Conservation (phyloP, 2,329 filamentous ascomycete genomes). For the Byssochlamys sp. region DNA sequence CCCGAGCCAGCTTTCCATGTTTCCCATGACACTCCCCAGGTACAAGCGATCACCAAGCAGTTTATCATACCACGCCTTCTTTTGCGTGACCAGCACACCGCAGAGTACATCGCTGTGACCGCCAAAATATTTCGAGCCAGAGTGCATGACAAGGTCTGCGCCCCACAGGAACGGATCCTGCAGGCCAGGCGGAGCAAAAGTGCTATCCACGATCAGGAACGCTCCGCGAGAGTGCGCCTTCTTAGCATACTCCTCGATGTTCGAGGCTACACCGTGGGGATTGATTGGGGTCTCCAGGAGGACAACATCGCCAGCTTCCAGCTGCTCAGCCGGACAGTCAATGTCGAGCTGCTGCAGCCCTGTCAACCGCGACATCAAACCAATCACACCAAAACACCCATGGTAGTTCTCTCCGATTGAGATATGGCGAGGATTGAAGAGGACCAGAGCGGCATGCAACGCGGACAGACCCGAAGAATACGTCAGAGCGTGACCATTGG, state of each 20-base stretch:
- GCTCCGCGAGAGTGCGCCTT: conserved; percentile 65
- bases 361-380: conserved; percentile 63
- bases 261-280: conserved; percentile 70
- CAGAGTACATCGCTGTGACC: conserved; percentile 91
- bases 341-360: conserved; percentile 65
- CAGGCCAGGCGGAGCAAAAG: conserved; percentile 82
- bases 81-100: conserved; percentile 63
- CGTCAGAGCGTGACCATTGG: conserved; percentile 57
- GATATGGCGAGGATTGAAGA: conserved; percentile 70
- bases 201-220: conserved; percentile 74
- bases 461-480: conserved; percentile 80
- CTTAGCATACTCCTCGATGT: conserved; percentile 61
- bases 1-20: conserved; percentile 83
- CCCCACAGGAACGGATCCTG: conserved; percentile 75
- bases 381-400: conserved; percentile 79
- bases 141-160: conserved; percentile 83
- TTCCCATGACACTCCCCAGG: conserved; percentile 77
- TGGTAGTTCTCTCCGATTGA: conserved; percentile 83
- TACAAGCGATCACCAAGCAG: conserved; percentile 62
- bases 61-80: conserved; percentile 48
- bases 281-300: conserved; percentile 92
- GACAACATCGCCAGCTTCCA: conserved; percentile 71
- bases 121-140: conserved; percentile 89
- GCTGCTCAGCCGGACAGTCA: conserved; percentile 54
- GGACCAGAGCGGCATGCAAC: conserved; percentile 79